These are phyloP conservation scores for Sporothrix variecibatus DNA, from an alignment of 2,329 filamentous ascomycete genomes.

Conservation along the genomic window DNA sequence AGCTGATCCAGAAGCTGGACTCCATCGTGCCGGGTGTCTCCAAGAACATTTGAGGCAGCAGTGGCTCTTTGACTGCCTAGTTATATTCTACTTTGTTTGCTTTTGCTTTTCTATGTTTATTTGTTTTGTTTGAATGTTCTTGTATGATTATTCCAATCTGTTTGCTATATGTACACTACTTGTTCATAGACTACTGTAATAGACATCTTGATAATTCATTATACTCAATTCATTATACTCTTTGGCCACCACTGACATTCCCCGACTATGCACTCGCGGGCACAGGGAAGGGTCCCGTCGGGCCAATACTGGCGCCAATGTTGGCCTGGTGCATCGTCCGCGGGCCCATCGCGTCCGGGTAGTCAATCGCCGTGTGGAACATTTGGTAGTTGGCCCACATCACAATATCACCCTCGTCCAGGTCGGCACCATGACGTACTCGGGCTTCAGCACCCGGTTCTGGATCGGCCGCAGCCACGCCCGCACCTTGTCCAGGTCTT, in stretches of 20 bases:
- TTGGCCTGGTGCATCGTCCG: conserved; percentile 52
- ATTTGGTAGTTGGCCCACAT: conserved; percentile 48
- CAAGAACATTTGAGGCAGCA: not conserved
- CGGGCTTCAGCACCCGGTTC: conserved; percentile 44
- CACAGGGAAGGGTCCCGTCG: conserved; percentile 21
- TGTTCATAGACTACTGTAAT: not conserved
- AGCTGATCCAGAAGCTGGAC: conserved; percentile 19
- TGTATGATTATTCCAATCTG: not conserved
- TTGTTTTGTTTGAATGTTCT: not conserved
- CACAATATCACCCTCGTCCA: conserved; percentile 48
- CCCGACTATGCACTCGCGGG: not conserved
- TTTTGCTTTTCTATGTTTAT: not conserved
- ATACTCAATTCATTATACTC: too few relatives aligned
- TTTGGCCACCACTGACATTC: too few relatives aligned
- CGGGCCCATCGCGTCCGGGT: conserved; percentile 43
- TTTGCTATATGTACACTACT: not conserved
- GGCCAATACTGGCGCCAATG: conserved; percentile 30
- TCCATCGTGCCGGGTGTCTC: not conserved
- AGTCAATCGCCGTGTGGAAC: conserved; percentile 49
- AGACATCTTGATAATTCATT: not conserved
- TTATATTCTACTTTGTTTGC: not conserved
- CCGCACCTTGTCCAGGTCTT: conserved; percentile 44
- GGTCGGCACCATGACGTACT: conserved; percentile 45
- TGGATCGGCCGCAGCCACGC: conserved; percentile 42
- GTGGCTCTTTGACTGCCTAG: not conserved